phyloP scores from a whole-genome alignment of 2,329 filamentous ascomycete genomes.

The Aureobasidium sp. region DNA sequence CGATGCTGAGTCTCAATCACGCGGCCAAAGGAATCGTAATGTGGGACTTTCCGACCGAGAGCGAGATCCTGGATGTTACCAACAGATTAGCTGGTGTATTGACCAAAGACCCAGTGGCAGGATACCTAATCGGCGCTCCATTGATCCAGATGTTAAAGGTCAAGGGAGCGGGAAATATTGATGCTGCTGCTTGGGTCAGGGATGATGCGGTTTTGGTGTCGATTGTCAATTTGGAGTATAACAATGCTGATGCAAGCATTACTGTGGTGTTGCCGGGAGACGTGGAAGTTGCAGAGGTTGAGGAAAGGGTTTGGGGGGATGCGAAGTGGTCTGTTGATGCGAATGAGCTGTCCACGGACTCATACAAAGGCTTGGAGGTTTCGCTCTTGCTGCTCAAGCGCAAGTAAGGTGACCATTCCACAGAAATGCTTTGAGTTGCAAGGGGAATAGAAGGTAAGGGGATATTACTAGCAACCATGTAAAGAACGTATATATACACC shows the following conservation, averaged over 20 bases:
- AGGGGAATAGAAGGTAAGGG: no score
- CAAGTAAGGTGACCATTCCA: not conserved
- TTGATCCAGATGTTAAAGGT: constrained; percentile 22
- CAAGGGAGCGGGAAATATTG: constrained; percentile 25
- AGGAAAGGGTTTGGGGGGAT: constrained; percentile 19
- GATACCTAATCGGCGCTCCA: constrained; percentile 31
- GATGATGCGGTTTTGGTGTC: constrained; percentile 33
- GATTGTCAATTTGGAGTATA: constrained; percentile 33
- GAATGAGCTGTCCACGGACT: not conserved
- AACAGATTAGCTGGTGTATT: constrained; percentile 34
- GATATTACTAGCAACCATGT: no score
- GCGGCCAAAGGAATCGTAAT: constrained; percentile 43
- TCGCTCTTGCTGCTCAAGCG: not conserved
- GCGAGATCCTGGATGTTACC: constrained; percentile 32
- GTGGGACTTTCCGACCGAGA: constrained; percentile 43
- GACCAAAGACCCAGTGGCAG: constrained; percentile 26
- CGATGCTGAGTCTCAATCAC: constrained; percentile 41
- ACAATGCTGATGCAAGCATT: constrained; percentile 15
- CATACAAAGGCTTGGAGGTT: not conserved
- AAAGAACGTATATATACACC: no score
- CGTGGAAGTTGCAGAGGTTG: not conserved
- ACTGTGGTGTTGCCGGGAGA: constrained; percentile 19
- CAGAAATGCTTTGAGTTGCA: no score
- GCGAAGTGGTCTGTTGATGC: constrained; percentile 15
- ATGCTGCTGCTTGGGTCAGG: constrained; percentile 38